Evolutionary conservation across 768 basidiomycete species (phyloP), one percentile per base, ranked within the genome.

Genomic region (Pulveroboletus frians): DNA sequence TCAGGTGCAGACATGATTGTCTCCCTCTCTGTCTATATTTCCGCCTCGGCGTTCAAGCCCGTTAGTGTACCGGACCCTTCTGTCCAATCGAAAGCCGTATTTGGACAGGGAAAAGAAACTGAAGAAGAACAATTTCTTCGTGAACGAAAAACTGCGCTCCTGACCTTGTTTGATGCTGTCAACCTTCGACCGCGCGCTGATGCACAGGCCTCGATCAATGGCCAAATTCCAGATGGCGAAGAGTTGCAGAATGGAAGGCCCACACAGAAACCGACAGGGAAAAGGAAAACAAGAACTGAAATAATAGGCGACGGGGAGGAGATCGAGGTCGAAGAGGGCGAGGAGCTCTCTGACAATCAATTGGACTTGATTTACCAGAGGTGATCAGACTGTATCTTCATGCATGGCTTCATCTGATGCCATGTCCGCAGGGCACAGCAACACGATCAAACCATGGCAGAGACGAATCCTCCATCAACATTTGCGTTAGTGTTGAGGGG

Each of bases 351-450:
- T 8, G 85, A 88, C 51, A 83, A 85, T 58, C 85, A 94, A 55
- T 70, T 96, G 46, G 80, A 87, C 57, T 65, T 82, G 39, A 95
- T 97, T 35, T 96, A 93, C 61, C 81, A 81, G 62, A 89, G 79
- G 92, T 93, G 52, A 39, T n/a, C 9, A 31, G 34, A 31, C 31
- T 39, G 30, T 32, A 17, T 53, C n/a, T n/a, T 26, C 18, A 17
- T 37, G 18, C 34, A 36, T 15, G 27, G 26, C 26, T 34, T 26
- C 21, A 15, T 53, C 49, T 55, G 30, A 52, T 43, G 43, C 20
- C 32, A 52, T 17, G 20, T 58, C 41, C 18, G 35, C 46, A 95
- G 93, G 62, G 94, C 94, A 1, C 92, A 93, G 63, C 77, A 76
- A 58, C 78, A 91, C 51, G 94, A 96, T 61, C 77, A 70, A 21